Conservation (phyloP, 108 stramenopile species). For the Cyclotella atomus region DNA sequence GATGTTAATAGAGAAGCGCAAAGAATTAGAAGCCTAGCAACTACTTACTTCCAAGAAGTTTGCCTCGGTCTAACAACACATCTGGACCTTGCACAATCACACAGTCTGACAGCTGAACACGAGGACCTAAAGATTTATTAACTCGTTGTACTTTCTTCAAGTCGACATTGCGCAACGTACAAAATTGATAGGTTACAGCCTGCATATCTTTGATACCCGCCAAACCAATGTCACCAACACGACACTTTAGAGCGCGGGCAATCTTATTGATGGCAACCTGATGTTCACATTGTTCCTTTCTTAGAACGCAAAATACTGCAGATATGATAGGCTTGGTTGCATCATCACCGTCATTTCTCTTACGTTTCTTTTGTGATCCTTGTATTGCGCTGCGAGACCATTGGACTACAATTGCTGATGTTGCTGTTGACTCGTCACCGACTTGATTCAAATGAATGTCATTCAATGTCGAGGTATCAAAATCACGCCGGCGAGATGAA, state of each 20-base stretch:
- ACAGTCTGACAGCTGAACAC: conserved; percentile 31
- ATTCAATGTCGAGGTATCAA: conserved; percentile 61
- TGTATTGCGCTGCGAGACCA: not conserved
- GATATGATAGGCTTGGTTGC: conserved; percentile 5
- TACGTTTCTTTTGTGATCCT: conserved; percentile 37
- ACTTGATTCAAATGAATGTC: conserved; percentile 17
- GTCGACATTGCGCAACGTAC: conserved; percentile 63
- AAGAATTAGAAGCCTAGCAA: not conserved
- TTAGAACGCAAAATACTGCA: conserved; percentile 66
- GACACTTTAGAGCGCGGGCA: conserved; percentile 56
- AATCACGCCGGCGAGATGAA: conserved; percentile 47
- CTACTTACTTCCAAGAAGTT: conserved; percentile 61
- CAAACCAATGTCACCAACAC: conserved; percentile 72
- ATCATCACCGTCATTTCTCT: conserved; percentile 10
- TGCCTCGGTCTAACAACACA: conserved; percentile 57
- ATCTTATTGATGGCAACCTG: conserved; percentile 60
- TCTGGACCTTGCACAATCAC: conserved; percentile 22
- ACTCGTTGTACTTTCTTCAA: conserved; percentile 27
- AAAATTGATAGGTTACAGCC: conserved; percentile 87
- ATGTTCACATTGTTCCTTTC: conserved; percentile 79
- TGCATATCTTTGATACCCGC: conserved; percentile 89
- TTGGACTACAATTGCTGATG: not conserved
- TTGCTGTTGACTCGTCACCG: not conserved
- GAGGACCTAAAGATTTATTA: conserved; percentile 19
- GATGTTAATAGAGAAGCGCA: not conserved